These are phyloP conservation scores for Agroathelia rolfsii DNA, from an alignment of 1,284 basidiomycete genomes.

Conservation along the genomic window DNA sequence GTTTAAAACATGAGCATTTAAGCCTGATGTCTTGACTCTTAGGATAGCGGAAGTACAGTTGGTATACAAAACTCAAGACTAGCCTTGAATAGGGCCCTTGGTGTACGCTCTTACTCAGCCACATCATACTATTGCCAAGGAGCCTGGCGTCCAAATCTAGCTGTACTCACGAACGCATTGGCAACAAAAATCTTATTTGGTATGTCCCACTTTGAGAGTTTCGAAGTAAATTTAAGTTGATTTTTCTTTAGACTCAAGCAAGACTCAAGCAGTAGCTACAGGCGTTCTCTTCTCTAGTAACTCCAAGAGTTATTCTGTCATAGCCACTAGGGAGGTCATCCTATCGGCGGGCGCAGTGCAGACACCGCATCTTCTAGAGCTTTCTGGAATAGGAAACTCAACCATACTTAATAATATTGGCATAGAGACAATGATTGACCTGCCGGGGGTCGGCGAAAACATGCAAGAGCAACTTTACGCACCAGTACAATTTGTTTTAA, in stretches of 20 bases:
- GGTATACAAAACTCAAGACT: too few species aligned
- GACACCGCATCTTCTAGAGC: constrained; percentile 31
- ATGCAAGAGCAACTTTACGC: constrained; percentile 31
- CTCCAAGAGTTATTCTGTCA: constrained; percentile 8
- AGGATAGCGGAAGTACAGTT: too few species aligned
- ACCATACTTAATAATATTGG: constrained; percentile 27
- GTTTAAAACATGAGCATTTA: too few species aligned
- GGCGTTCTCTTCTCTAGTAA: constrained; percentile 11
- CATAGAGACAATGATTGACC: constrained; percentile 25
- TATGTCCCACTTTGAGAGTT: constrained; percentile 16
- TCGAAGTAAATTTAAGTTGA: constrained; percentile 22
- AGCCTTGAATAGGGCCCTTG: too few species aligned
- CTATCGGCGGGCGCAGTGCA: constrained; percentile 21
- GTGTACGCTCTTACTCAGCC: too few species aligned
- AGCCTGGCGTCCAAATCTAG: too few species aligned
- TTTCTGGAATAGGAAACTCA: constrained; percentile 36
- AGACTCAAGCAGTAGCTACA: constrained; percentile 8
- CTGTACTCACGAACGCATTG: too few species aligned
- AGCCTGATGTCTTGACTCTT: too few species aligned
- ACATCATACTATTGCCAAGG: too few species aligned
- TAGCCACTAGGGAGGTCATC: constrained; percentile 21
- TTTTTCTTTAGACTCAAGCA: constrained; percentile 11
- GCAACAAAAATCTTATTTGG: too few species aligned
- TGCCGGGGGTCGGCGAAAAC: constrained; percentile 35
- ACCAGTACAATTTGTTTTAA: not conserved